A percentile compares a stretch with the other conserved stretches of the same genome.
Evolutionary conservation across 176 grass and related monocot genomes (phyloP).

Genomic region (Bonia amplexicaulis): DNA sequence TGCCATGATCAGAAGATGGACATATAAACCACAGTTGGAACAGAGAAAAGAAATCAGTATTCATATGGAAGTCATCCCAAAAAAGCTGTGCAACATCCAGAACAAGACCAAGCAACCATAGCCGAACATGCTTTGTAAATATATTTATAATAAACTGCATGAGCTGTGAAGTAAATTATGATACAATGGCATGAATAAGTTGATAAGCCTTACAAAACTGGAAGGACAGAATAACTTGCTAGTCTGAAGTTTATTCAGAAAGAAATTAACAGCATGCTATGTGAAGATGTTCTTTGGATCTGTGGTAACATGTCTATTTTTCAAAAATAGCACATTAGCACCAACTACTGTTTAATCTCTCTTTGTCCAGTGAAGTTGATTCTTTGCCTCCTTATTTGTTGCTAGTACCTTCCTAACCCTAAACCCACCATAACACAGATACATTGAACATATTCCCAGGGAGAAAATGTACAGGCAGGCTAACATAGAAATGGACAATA

Average conservation of each 20-base stretch:
- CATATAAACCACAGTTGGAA: background rate
- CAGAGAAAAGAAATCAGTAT: background rate
- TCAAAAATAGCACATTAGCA: background rate
- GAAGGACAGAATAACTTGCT: background rate
- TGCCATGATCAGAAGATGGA: background rate
- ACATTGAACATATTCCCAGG: background rate
- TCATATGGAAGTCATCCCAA: background rate
- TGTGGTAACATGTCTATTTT: background rate
- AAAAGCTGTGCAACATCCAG: background rate
- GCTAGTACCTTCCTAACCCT: background rate
- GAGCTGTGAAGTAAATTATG: background rate
- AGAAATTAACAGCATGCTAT: background rate
- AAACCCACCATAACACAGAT: background rate
- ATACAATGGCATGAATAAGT: background rate
- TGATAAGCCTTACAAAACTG: background rate
- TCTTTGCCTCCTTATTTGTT: background rate
- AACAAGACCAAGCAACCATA: conserved; percentile 12
- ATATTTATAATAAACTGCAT: background rate
- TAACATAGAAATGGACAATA: background rate
- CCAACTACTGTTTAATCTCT: background rate
- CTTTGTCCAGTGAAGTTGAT: background rate
- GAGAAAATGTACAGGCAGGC: background rate
- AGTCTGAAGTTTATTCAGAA: background rate
- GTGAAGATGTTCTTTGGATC: background rate
- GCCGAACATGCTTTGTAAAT: background rate